Evolutionary conservation across 768 basidiomycete species (phyloP), one percentile per base, ranked within the genome.

Genomic region (Leccinum variicolor): DNA sequence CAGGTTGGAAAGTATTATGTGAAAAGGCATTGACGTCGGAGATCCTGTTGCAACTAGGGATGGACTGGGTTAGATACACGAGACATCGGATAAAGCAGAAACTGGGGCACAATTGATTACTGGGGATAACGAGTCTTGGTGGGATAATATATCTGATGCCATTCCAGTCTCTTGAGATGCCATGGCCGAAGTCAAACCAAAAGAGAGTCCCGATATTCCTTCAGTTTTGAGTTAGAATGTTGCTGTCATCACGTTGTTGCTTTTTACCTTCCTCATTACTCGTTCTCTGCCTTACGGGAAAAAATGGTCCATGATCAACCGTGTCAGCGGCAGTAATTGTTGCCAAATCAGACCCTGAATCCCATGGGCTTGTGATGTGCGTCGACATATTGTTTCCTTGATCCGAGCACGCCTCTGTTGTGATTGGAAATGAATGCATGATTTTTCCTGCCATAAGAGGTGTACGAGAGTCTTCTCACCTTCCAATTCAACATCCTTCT

Each of bases 1-100:
- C 13, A 94, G 76, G 13, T 78, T 69, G 3, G 79, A 74, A 11
- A 89, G 68, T 19, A 89, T 71, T 13, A 78, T 76, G 36, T 71
- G 74, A 11, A 86, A 60, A 1, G 83, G 71, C 8, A 79, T 72
- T 3, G 58, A 56, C 10, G 69, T 66, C 2, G 25, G 39, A n/a
- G 57, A 23, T 52, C 53, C 58, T 64, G 56, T 5, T 31, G 14
- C 47, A 45, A 23, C 1, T 8, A 34, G 19, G 15, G 8, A 45
- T 14, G 34, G 29, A 33, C 1, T 19, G 15, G 10, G 33, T 23
- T 1, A 43, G 8, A 19, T 47, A 67, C 67, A 56, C 1, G 49
- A 17, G 39, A 69, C 68, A 19, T 58, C 51, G 31, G 60, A 66
- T 45, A 66, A 55, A 0, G 62, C 52, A 11, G 58, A 67, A 14